A percentile compares a stretch with the other conserved stretches of the same genome.
phyloP scores from a whole-genome alignment of 768 basidiomycete genomes.

The Suillus occidentalis region DNA sequence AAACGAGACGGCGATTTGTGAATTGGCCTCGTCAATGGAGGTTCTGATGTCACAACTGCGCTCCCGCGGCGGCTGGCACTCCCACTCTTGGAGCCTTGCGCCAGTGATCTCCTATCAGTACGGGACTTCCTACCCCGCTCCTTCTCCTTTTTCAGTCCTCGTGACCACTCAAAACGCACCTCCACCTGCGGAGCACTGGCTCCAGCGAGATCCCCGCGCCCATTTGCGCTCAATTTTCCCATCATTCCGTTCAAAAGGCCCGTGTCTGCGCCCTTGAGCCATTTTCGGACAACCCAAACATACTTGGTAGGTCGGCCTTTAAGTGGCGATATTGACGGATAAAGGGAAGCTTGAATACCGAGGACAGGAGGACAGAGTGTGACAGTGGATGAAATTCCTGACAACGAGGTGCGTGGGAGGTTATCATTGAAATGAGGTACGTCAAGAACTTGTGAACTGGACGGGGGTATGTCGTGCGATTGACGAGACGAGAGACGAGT shows the following conservation, averaged over 20 bases:
- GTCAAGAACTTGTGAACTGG: slow-evolving; percentile 11
- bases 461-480: slow-evolving; percentile 18
- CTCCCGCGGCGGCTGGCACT: slow-evolving; percentile 20
- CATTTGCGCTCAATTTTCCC: slow-evolving; percentile 35
- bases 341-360: slow-evolving; percentile 67
- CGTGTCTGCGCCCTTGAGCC: slow-evolving; percentile 62
- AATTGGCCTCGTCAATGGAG: slow-evolving; percentile 8
- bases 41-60: slow-evolving; percentile 14
- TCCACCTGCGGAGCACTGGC: slow-evolving; percentile 47
- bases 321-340: slow-evolving; percentile 43
- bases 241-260: slow-evolving; percentile 47
- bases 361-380: slow-evolving; percentile 49
- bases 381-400: slow-evolving; percentile 10
- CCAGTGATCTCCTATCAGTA: slow-evolving; percentile 15
- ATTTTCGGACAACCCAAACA: slow-evolving; percentile 73
- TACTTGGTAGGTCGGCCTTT: slow-evolving; percentile 50
- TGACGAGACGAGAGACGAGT: slow-evolving; percentile 2
- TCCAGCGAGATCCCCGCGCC: slow-evolving; percentile 22
- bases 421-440: slow-evolving; percentile 15
- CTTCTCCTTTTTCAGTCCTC: slow-evolving; percentile 32
- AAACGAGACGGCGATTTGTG: slow-evolving; percentile 13
- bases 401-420: slow-evolving; percentile 13
- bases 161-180: slow-evolving; percentile 79
- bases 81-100: slow-evolving; percentile 8
- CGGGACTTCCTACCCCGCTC: slow-evolving; percentile 22